Conservation (phyloP, 306 rosid genomes). For the Mucuna pruriens region DNA sequence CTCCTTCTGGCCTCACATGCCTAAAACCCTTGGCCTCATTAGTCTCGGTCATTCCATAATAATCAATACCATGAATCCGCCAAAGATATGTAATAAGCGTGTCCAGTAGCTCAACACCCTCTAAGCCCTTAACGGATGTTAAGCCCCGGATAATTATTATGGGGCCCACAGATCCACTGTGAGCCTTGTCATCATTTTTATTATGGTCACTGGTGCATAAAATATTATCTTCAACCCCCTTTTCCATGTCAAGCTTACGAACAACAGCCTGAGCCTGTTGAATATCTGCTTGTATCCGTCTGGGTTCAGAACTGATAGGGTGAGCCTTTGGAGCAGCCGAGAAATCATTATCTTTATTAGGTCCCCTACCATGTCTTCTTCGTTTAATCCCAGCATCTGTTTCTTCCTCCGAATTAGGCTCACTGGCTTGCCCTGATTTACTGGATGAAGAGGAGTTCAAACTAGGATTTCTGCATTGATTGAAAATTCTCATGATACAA, state of each 20-base stretch:
- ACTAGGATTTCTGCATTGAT: slow-evolving; percentile 75
- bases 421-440: slow-evolving; percentile 78
- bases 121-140: slow-evolving; percentile 92
- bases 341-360: slow-evolving; percentile 76
- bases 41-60: slow-evolving; percentile 91
- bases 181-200: slow-evolving; percentile 72
- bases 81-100: slow-evolving; percentile 93
- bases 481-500: slow-evolving; percentile 25
- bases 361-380: slow-evolving; percentile 79
- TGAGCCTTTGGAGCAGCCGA: slow-evolving; percentile 87
- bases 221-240: slow-evolving; percentile 86
- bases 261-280: slow-evolving; percentile 86
- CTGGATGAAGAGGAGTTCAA: slow-evolving; percentile 59
- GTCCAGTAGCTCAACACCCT: slow-evolving; percentile 92
- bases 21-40: slow-evolving; percentile 87
- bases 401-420: slow-evolving; percentile 96
- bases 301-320: slow-evolving; percentile 80
- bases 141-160: slow-evolving; percentile 84
- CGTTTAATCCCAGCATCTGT: slow-evolving; percentile 75
- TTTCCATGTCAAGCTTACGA: slow-evolving; percentile 88
- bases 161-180: slow-evolving; percentile 84
- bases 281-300: slow-evolving; percentile 76
- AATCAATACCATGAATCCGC: slow-evolving; percentile 93
- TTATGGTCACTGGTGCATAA: slow-evolving; percentile 71
- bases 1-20: slow-evolving; percentile 83